These are phyloP conservation scores for Agarophyton chilense DNA, from an alignment of 23 red algal species.

Conservation along the genomic window DNA sequence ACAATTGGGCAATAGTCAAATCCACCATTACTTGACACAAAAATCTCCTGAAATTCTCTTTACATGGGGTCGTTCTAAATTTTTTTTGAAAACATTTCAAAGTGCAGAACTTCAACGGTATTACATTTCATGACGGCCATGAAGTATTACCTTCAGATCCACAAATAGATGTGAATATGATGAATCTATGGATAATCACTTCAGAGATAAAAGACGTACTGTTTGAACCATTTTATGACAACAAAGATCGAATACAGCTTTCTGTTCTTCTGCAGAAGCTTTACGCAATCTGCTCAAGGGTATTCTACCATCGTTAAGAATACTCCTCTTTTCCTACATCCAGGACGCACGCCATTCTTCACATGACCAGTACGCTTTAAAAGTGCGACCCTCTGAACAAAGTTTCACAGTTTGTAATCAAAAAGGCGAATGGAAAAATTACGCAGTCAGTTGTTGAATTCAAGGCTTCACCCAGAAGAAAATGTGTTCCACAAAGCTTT, in stretches of 20 bases:
- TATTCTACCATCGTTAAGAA: not conserved
- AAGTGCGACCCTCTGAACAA: not conserved
- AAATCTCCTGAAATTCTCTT: not conserved
- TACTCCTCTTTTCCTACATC: not conserved
- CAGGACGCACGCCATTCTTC: not conserved
- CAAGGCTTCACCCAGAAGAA: no score
- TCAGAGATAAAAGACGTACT: slow-evolving; percentile 3
- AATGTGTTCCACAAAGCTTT: slow-evolving; percentile 6
- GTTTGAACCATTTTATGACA: not conserved
- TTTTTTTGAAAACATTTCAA: slow-evolving; percentile 13
- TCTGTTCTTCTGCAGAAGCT: no score
- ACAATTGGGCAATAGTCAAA: not conserved
- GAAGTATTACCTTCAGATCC: not conserved
- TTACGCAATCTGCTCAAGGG: not conserved
- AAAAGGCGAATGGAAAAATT: no score
- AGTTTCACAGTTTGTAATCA: not conserved
- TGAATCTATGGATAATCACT: not conserved
- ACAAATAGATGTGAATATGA: not conserved
- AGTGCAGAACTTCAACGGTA: not conserved
- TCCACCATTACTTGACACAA: not conserved
- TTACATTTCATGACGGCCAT: not conserved
- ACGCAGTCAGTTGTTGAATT: not conserved
- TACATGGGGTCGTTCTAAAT: not conserved
- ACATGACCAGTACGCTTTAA: not conserved
- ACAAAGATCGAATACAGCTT: not conserved